Base-by-base conservation (phyloP, 140 eudicot species). In the Senecio squalidus region DNA sequence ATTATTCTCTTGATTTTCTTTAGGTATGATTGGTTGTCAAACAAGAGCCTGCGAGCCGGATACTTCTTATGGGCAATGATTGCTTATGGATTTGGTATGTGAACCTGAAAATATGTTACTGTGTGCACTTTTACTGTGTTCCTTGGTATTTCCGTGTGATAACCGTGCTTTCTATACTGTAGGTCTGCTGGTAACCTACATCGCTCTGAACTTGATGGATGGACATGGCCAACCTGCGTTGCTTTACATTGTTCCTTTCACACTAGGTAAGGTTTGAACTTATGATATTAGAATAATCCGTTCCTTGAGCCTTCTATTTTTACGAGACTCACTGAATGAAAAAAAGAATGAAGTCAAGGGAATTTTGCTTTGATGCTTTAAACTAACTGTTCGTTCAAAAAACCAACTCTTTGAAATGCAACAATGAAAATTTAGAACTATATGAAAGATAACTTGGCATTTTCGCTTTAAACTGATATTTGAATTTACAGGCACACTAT, bases 181-280 rank as follows among this genome's bases (percentile, higher is more conserved):
- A 89, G 97, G 97, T 60, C 94, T 90, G 18, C 85, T 90, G 24
- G 64, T 83, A 41, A 90, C 97, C 3, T 90, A 90, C 31, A 82
- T 90, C 46, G 97, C 97, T 43, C 75, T 90, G 74, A 90, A 86
- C 82, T 66, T 90, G 74, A 90, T 90, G 97, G 97, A 90, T 30
- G 97, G 97, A 65, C 97, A 90, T 71, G 97, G 97, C 34, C 97
- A 90, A 76, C 97, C 97, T 27, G 97, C 97, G 68, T 70, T 90
- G 79, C 94, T 90, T 10, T 90, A 90, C 82, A 90, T 90, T 72
- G 97, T 86, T 59, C 97, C 97, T 9, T 90, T 86, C 79, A 90
- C 86, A 34, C 62, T 90, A 20, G 95, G 97, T 90, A 83, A 7
- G 79, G 7, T 46, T 26, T 9, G 4, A 0, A 52, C 17, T 40